Base-by-base conservation (phyloP, 306 rosid species). In the Vigna radiata region DNA sequence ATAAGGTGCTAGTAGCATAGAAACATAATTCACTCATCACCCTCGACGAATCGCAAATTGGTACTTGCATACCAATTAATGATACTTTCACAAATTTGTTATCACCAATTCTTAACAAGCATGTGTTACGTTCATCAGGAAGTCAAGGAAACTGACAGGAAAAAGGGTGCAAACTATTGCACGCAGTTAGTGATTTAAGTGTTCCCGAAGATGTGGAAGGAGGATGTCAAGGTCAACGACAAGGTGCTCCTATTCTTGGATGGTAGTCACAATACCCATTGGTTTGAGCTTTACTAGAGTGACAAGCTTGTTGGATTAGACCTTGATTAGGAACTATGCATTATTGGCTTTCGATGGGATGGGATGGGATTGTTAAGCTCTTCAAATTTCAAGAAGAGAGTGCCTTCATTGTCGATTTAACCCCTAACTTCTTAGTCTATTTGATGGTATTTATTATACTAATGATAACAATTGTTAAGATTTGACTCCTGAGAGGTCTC, bases 381-480 rank as follows among this genome's bases (percentile, higher is more conserved):
- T 86, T 95, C 87, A 92, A 95, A 76, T 87, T 92, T 95, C 96
- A 89, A 78, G 97, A 92, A 86, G 97, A 96, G 98, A 97, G 4
- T 27, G 96, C 96, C 8, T 92, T 95, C 43, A 90, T 95, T 5
- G 81, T 83, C 83, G 89, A 93, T 41, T 39, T 8, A 67, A 55
- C 49, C 47, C 48, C 29, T 49, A 7, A 41, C 11, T 25, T 41
- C 25, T 18, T 58, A 15, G 2, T 4, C 23, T 17, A 19, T 54
- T 60, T 37, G 23, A 55, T 55, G 5, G 72, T 13, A 61, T 21
- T 29, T 25, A 54, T 8, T 15, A 3, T 8, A 27, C 31, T 1
- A 11, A 5, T 9, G 68, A 17, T 19, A 44, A 37, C 41, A 47
- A 54, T 54, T 50, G 19, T 2, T 25, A 21, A 77, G 50, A 17